Conservation (phyloP, 768 basidiomycete genomes). For the Trametes cubensis region DNA sequence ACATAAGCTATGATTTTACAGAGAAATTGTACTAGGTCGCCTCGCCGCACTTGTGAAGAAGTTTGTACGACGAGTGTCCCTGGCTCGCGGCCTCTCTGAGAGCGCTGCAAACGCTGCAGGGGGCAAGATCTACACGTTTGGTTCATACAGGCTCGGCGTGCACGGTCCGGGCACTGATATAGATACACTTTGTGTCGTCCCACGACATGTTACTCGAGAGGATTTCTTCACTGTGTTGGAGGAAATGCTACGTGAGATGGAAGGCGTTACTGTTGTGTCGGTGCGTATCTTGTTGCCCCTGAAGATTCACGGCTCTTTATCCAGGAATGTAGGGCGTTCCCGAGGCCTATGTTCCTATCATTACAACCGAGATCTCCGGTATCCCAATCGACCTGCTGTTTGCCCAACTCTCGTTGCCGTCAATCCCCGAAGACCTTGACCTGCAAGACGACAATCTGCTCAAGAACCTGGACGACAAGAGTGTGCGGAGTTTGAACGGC, state of each 20-base stretch:
- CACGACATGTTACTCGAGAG: conserved; percentile 92
- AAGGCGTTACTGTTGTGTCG: conserved; percentile 86
- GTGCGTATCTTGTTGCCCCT: conserved; percentile 52
- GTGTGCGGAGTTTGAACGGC: conserved; percentile 92
- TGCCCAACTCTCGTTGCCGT: conserved; percentile 83
- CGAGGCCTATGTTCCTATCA: conserved; percentile 94
- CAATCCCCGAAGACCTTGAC: conserved; percentile 90
- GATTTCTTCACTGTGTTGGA: conserved; percentile 95
- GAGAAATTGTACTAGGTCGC: conserved; percentile 91
- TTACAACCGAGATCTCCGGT: conserved; percentile 90
- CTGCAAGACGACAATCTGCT: conserved; percentile 89
- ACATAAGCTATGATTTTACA: conserved; percentile 36
- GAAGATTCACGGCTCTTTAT: not conserved
- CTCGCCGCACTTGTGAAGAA: conserved; percentile 89
- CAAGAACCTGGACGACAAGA: conserved; percentile 90
- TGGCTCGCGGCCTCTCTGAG: conserved; percentile 84
- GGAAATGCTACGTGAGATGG: conserved; percentile 79
- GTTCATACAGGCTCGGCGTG: conserved; percentile 96
- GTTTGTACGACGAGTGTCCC: conserved; percentile 84
- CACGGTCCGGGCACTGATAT: conserved; percentile 97
- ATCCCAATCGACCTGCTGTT: conserved; percentile 94
- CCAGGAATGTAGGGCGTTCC: conserved; percentile 79
- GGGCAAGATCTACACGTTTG: conserved; percentile 98
- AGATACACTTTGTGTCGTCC: conserved; percentile 95
- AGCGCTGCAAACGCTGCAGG: conserved; percentile 86